Evolutionary conservation across 2,329 filamentous ascomycete species (phyloP).

Genomic region (Periconia sp.): DNA sequence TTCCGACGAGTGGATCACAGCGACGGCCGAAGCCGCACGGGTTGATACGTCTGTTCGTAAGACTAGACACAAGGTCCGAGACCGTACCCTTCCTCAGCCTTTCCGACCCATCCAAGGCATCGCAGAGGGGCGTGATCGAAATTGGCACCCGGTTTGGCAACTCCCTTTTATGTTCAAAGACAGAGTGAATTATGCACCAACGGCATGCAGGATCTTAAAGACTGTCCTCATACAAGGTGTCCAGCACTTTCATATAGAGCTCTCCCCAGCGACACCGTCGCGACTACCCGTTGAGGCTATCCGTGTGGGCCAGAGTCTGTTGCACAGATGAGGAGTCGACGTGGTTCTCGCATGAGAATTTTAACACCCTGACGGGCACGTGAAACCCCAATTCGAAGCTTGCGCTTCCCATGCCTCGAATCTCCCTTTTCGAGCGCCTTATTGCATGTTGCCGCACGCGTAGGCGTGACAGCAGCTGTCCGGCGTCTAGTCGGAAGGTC

Average conservation of each 20-base stretch:
- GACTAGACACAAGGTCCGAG: conserved; percentile 32
- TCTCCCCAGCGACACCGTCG: conserved; percentile 52
- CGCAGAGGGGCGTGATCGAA: conserved; percentile 31
- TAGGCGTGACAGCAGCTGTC: conserved; percentile 26
- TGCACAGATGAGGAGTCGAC: conserved; percentile 76
- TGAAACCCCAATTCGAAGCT: conserved; percentile 63
- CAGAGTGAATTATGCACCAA: conserved; percentile 13
- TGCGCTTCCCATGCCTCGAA: conserved; percentile 53
- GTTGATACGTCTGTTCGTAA: conserved; percentile 54
- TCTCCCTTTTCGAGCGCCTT: conserved; percentile 47
- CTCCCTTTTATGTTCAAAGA: conserved; percentile 24
- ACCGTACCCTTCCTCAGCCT: conserved; percentile 47
- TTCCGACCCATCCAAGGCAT: conserved; percentile 35
- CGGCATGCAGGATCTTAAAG: conserved; percentile 57
- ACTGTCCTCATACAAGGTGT: conserved; percentile 54
- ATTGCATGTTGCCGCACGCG: conserved; percentile 22
- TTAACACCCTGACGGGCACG: conserved; percentile 76
- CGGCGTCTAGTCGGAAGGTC: conserved; percentile 68
- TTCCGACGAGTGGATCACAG: conserved; percentile 65
- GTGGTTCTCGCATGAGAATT: conserved; percentile 77
- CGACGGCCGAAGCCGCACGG: conserved; percentile 36
- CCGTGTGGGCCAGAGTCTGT: conserved; percentile 70
- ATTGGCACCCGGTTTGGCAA: conserved; percentile 45
- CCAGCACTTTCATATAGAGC: conserved; percentile 58
- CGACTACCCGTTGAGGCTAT: conserved; percentile 59